These are phyloP conservation scores for Suillus plorans DNA, from an alignment of 768 basidiomycete genomes.

Conservation along the genomic window DNA sequence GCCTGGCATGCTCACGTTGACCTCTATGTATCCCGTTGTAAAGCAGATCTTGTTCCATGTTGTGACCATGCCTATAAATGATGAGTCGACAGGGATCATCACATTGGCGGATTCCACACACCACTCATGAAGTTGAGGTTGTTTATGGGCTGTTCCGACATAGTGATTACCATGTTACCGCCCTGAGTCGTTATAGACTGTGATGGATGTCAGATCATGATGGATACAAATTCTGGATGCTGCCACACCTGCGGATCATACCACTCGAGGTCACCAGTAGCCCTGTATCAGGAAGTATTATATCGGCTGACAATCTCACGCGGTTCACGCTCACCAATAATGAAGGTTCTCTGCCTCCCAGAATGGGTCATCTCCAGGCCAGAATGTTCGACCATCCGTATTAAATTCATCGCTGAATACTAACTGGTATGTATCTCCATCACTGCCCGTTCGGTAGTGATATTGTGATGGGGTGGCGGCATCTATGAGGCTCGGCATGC, in stretches of 20 bases:
- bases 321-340: slow-evolving; percentile 58
- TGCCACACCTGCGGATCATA: slow-evolving; percentile 65
- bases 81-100: slow-evolving; percentile 7
- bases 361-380: slow-evolving; percentile 77
- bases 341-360: slow-evolving; percentile 88
- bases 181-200: slow-evolving; percentile 69
- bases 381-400: slow-evolving; percentile 71
- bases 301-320: not conserved
- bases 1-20: slow-evolving; percentile 75
- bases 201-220: slow-evolving; percentile 6
- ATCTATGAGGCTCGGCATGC: slow-evolving; percentile 74
- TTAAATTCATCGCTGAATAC: slow-evolving; percentile 91
- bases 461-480: slow-evolving; percentile 63
- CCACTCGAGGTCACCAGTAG: slow-evolving; percentile 83
- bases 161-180: slow-evolving; percentile 81
- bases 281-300: slow-evolving; percentile 27
- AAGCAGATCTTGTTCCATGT: slow-evolving; percentile 97
- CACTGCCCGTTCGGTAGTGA: slow-evolving; percentile 59
- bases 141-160: slow-evolving; percentile 67
- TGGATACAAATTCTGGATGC: slow-evolving; percentile 1
- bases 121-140: slow-evolving; percentile 85
- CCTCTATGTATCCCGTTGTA: slow-evolving; percentile 89
- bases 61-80: slow-evolving; percentile 59
- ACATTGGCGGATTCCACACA: slow-evolving; percentile 27
- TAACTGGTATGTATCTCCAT: slow-evolving; percentile 78